These are phyloP conservation scores for Hymenoscyphus occultus DNA, from an alignment of 2,329 filamentous ascomycete species.

Conservation along the genomic window DNA sequence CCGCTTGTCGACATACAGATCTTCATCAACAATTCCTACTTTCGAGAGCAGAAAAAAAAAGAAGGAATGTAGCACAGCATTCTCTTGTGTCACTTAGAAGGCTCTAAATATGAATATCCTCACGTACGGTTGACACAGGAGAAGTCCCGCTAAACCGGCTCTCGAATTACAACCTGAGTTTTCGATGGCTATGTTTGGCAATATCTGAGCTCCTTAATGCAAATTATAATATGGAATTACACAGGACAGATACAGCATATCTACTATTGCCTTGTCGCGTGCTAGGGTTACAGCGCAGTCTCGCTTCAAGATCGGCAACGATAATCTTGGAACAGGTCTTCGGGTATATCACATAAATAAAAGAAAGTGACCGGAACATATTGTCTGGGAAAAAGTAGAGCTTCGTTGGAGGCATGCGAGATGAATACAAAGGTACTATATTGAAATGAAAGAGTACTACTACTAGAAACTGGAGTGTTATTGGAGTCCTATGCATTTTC, in stretches of 20 bases:
- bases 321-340: neutral
- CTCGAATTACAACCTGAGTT: neutral
- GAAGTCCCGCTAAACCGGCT: neutral
- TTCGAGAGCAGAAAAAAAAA: too few relatives aligned
- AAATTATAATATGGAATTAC: neutral
- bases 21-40: neutral
- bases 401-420: neutral
- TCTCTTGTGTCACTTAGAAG: too few relatives aligned
- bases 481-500: neutral
- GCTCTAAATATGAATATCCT: too few relatives aligned
- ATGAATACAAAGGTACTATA: neutral
- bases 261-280: neutral
- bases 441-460: neutral
- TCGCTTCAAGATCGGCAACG: constrained; percentile 2
- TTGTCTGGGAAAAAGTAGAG: neutral
- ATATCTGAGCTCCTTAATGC: neutral
- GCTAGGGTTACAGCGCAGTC: neutral
- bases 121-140: neutral
- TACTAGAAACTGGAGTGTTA: neutral
- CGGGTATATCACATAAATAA: neutral
- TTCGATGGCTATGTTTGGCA: neutral
- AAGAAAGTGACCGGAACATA: neutral
- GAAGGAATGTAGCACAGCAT: too few relatives aligned
- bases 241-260: neutral
- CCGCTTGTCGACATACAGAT: neutral